A percentile compares a stretch with the other conserved stretches of the same genome.
These are phyloP conservation scores for Neurospora sp. DNA, from an alignment of 495 filamentous ascomycete species.

Conservation along the genomic window DNA sequence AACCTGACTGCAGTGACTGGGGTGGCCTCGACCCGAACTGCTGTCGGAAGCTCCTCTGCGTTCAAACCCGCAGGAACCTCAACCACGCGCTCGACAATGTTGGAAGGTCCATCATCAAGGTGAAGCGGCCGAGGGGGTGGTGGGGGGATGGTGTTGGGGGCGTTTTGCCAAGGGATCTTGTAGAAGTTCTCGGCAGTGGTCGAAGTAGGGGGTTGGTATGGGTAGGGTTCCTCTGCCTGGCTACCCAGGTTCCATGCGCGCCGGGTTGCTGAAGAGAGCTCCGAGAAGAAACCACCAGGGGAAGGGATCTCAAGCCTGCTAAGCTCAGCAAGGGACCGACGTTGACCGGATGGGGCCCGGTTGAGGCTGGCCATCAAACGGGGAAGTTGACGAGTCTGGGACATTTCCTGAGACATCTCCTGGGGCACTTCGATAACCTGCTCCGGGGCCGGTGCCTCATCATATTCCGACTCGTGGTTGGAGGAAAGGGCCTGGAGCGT, in stretches of 20 bases:
- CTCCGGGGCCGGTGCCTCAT: conserved; percentile 32
- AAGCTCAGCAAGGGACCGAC: conserved; percentile 43
- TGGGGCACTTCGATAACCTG: conserved; percentile 41
- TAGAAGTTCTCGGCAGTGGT: conserved; percentile 81
- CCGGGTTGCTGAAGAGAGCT: conserved; percentile 57
- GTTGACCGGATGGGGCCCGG: conserved; percentile 22
- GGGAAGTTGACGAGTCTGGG: conserved; percentile 24
- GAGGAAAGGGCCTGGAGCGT: conserved; percentile 67
- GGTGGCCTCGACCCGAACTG: conserved; percentile 30
- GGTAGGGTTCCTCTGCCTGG: conserved; percentile 30
- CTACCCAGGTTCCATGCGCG: conserved; percentile 61
- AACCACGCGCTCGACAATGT: conserved; percentile 57
- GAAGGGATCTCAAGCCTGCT: conserved; percentile 75
- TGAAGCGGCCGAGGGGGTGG: conserved; percentile 24
- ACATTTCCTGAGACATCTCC: conserved; percentile 26
- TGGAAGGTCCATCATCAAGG: conserved; percentile 21
- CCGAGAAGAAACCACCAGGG: conserved; percentile 83
- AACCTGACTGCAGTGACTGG: conserved; percentile 21
- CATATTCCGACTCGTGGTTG: conserved; percentile 35
- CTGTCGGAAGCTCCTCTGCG: conserved; percentile 57
- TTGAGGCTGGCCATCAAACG: conserved; percentile 26
- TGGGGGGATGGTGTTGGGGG: conserved; percentile 14
- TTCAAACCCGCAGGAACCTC: conserved; percentile 41
- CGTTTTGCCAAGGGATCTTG: conserved; percentile 57
- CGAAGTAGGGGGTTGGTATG: conserved; percentile 48